Base-by-base conservation (phyloP, 148 eudicot genomes). In the Nyssa sinensis region DNA sequence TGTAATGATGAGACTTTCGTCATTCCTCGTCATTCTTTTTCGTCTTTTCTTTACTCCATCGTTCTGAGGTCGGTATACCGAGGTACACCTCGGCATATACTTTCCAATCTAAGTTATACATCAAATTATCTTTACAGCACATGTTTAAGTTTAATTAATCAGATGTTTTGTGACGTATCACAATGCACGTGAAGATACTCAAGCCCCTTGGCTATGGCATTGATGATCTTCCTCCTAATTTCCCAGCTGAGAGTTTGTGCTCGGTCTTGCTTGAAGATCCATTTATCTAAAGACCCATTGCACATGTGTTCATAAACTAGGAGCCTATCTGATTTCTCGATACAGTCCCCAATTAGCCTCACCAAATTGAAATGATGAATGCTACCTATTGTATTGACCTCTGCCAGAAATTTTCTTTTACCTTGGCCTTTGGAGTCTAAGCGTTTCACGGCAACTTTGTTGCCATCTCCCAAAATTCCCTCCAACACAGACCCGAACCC, bases 241-340 rank as follows among this genome's bases (percentile, higher is more conserved):
- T 59, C 17, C 84, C 87, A 84, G 9, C 27, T 53, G 13, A 84
- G 82, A 17, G 62, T 24, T 8, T 31, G 31, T 12, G 70, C 57
- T 25, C 28, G 67, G 49, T 66, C 76, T 33, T 8, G 31, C 17
- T 67, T 16, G 77, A 73, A 84, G 25, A 84, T 79, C 87, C 85
- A 84, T 71, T 66, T 76, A 44, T 81, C 84, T 32, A n/a, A n/a
- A n/a, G n/a, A n/a, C n/a, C n/a, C n/a, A n/a, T n/a, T n/a, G n/a
- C n/a, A n/a, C n/a, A n/a, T 84, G 62, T 69, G 74, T 63, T 84
- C 85, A 35, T 84, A 81, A 34, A 84, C 83, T 44, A 85, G 73
- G 57, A 79, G 74, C 61, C 83, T 79, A 14, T 77, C 34, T 9
- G 78, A 66, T 60, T 80, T 76, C 44, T 82, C 82, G 19, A 78